Percentiles rank a stretch among this genome's conserved stretches.
These are phyloP conservation scores for Poa annua DNA, from an alignment of 176 grass and related monocot genomes.

Conservation along the genomic window DNA sequence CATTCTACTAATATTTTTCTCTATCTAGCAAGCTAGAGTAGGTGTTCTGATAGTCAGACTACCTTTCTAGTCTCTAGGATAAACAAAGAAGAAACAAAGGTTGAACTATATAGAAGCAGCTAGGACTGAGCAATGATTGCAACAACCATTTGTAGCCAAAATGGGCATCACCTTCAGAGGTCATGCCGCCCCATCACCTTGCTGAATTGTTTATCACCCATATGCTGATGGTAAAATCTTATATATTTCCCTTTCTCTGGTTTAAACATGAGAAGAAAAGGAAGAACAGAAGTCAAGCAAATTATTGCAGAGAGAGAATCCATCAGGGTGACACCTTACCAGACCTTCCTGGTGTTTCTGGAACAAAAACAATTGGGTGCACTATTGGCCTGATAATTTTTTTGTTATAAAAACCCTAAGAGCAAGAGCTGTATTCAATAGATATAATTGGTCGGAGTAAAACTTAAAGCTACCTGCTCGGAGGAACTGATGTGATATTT, in stretches of 20 bases:
- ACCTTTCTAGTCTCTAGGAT: conserved; percentile 32
- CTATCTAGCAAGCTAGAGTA: conserved; percentile 30
- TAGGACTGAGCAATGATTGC: conserved; percentile 55
- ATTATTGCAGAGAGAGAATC: conserved; percentile 23
- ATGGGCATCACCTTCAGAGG: conserved; percentile 53
- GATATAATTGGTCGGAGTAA: neutral
- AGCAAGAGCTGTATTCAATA: neutral
- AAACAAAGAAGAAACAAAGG: conserved; percentile 30
- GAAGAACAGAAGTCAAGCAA: conserved; percentile 43
- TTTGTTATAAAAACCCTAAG: neutral
- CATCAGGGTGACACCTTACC: conserved; percentile 48
- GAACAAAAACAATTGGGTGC: neutral
- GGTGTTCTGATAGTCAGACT: conserved; percentile 39
- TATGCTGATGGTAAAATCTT: conserved; percentile 41
- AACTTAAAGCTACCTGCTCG: neutral
- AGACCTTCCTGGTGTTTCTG: neutral
- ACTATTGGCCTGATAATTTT: neutral
- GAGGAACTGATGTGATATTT: neutral
- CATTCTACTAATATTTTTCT: conserved; percentile 25
- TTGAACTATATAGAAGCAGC: conserved; percentile 37
- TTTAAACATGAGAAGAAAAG: conserved; percentile 44
- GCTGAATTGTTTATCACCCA: conserved; percentile 40
- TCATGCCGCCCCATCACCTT: conserved; percentile 50
- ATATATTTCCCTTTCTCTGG: conserved; percentile 23
- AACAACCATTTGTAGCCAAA: conserved; percentile 51